Base-by-base conservation (phyloP, 805 yeast species). In the Pichia nakasei region DNA sequence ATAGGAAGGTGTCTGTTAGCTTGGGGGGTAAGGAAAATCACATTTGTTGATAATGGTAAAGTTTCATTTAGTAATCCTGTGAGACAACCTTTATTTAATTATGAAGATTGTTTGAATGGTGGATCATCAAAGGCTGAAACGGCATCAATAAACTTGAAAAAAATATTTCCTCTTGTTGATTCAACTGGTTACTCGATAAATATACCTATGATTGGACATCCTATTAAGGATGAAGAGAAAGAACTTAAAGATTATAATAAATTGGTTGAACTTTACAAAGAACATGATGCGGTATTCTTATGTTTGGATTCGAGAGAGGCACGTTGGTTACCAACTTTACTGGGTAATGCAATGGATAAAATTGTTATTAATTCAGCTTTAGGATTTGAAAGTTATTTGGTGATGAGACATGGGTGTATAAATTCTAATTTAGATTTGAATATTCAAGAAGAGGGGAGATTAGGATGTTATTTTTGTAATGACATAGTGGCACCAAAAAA, bases 201-300 rank as follows among this genome's bases (percentile, higher is more conserved):
- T 48, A 85, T 93, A 3, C 97, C 98, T 1, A 93, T 93, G 98
- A 85, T 88, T 20, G 99, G 97, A 0, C 98, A 93, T 59, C 82
- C 93, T 0, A 64, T 85, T 0, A 72, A 78, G 0, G 72, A 77
- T 50, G 85, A 78, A 51, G 57, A 51, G 0, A 64, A 58, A 22
- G 82, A 80, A 48, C 57, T 58, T 31, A 44, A 53, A 7, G 82
- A 78, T 39, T 91, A 69, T 57, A 73, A 76, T 1, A 55, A 56
- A 40, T 61, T 93, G 19, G 66, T 64, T 22, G 52, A 64, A 35
- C 66, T 88, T 7, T 75, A 86, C 21, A 69, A 72, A 17, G 66
- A 63, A 0, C 91, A 87, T 59, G 98, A 93, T 61, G 83, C 73
- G 0, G 59, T 91, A 0, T 93, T 82, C 53, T 63, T 94, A 27